Base-by-base conservation (phyloP, 805 yeast genomes). In the Starmerella floricola region DNA sequence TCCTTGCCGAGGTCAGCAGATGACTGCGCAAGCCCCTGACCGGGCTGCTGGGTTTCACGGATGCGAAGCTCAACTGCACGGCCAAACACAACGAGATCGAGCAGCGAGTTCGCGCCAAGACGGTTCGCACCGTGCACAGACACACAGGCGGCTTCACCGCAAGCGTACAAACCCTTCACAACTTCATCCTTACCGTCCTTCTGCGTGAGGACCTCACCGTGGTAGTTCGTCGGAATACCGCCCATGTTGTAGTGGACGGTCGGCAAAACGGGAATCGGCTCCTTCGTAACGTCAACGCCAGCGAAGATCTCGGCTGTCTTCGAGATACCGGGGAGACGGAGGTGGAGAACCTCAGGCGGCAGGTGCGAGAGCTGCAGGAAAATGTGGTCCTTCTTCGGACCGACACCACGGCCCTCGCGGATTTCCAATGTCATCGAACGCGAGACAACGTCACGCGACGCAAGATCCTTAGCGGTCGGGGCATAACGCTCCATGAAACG, bases 221-320 rank as follows among this genome's bases (percentile, higher is more conserved):
- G 82, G 81, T 85, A 91, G 65, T 80, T 84, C 54, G 98, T 91
- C 65, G 98, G 98, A 54, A 88, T 84, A 78, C 97, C 97, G 67
- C 98, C 98, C 98, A 88, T 88, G 69, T 88, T 88, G 73, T 91
- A 88, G 69, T 88, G 98, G 48, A 91, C 98, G 53, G 98, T 88
- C 57, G 98, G 98, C 56, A 91, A 67, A 57, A 88, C 87, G 57
- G 97, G 98, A 63, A 91, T 91, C 60, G 98, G 98, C 70, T 88
- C 96, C 72, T 91, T 91, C 46, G 98, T 91, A 53, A 88, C 97
- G 67, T 88, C 98, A 52, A 88, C 98, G 73, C 98, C 98, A 37
- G 98, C 97, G 60, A 88, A 88, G 65, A 88, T 88, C 53, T 86
- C 80, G 35, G 98, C 97, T 46, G 98, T 88, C 71, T 88, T 96